phyloP scores from a whole-genome alignment of 257 asterid genomes.

The Solanum clarkiae region DNA sequence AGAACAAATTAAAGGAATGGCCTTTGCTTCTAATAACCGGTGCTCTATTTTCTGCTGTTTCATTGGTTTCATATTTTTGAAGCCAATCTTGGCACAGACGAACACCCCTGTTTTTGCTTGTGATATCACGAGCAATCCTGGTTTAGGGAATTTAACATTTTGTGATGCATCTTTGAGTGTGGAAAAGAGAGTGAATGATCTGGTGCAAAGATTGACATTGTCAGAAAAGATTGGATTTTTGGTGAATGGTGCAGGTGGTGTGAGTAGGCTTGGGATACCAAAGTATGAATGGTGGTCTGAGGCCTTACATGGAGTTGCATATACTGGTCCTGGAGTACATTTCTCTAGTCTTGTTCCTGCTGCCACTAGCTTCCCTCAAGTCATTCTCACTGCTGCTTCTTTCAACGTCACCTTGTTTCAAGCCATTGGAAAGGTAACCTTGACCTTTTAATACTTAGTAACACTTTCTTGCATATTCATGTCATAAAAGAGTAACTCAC shows the following conservation, averaged over 20 bases:
- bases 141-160: conserved; percentile 4
- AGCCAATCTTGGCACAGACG: conserved; percentile 6
- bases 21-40: not conserved
- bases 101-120: conserved; percentile 21
- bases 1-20: not conserved
- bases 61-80: not conserved
- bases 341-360: conserved; percentile 22
- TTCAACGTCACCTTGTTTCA: conserved; percentile 32
- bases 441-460: not conserved
- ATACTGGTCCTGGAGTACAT: conserved; percentile 17
- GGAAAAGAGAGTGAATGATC: conserved; percentile 20
- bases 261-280: conserved; percentile 22
- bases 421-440: conserved; percentile 26
- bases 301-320: conserved; percentile 35
- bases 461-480: not conserved
- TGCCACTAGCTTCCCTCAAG: conserved; percentile 49
- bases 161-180: conserved; percentile 15
- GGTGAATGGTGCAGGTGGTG: conserved; percentile 10
- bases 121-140: conserved; percentile 8
- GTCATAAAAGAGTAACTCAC: not conserved
- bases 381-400: conserved; percentile 37
- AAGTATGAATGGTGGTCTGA: conserved; percentile 46
- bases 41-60: not conserved
- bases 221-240: conserved; percentile 22
- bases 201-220: conserved; percentile 24